Evolutionary conservation across 768 basidiomycete species (phyloP).

Genomic region (Xerocomellus dryophilus): DNA sequence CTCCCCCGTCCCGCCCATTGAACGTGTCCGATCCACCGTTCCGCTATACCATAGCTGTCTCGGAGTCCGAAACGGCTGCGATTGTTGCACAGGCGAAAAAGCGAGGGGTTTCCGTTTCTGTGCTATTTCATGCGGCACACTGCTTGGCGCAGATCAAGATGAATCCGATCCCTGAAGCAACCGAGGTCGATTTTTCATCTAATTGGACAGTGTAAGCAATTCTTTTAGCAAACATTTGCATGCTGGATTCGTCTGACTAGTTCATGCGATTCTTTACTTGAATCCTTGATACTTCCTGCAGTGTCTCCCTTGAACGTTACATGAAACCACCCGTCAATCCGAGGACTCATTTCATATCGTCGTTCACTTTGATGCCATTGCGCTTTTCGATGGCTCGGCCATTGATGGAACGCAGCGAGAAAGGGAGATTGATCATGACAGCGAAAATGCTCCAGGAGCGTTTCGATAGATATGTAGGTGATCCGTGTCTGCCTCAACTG

Average conservation of each 20-base stretch:
- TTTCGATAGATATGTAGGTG: slow-evolving; percentile 6
- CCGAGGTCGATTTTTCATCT: slow-evolving; percentile 19
- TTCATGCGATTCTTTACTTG: background rate
- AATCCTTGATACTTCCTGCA: background rate
- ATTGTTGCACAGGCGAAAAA: slow-evolving; percentile 10
- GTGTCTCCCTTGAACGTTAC: slow-evolving; percentile 19
- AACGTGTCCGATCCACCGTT: slow-evolving; percentile 10
- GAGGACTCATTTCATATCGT: slow-evolving; percentile 18
- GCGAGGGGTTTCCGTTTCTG: slow-evolving; percentile 11
- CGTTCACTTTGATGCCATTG: slow-evolving; percentile 11
- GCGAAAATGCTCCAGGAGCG: slow-evolving; percentile 11
- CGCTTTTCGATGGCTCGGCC: slow-evolving; percentile 17
- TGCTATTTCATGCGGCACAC: slow-evolving; percentile 24
- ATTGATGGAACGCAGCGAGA: slow-evolving; percentile 9
- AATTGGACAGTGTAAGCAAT: slow-evolving; percentile 11
- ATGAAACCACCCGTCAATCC: slow-evolving; percentile 18
- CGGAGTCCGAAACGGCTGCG: slow-evolving; percentile 10
- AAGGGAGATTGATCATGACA: slow-evolving; percentile 11
- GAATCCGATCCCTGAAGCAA: slow-evolving; percentile 14
- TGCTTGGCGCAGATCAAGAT: slow-evolving; percentile 21
- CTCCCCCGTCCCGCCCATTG: slow-evolving; percentile 6
- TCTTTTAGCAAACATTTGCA: background rate
- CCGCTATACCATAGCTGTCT: background rate
- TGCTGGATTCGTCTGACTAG: background rate
- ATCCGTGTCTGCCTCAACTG: slow-evolving; percentile 18